Base-by-base conservation (phyloP, 768 basidiomycete species). In the Dacryopinax spathularia region DNA sequence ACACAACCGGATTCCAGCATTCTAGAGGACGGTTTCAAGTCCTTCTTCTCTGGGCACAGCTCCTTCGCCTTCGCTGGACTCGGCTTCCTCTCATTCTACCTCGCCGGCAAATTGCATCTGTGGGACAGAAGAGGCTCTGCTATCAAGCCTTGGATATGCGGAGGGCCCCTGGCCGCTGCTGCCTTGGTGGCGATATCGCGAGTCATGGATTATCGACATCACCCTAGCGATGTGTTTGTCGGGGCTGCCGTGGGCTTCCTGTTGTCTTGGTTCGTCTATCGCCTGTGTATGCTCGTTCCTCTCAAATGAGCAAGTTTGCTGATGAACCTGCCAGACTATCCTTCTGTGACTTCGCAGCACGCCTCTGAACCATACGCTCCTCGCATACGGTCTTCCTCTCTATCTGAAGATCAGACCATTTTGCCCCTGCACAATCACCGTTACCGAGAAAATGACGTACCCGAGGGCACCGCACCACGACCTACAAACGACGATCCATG, bases 171-270 rank as follows among this genome's bases (percentile, higher is more conserved):
- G 48, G 74, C 84, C 33, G 92, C 80, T 9, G 93, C 91, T 1
- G 77, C 71, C 1, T 75, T 91, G 2, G 86, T 91, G 9, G 89
- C 89, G 2, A 84, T 93, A 61, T 88, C 86, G 5, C 84, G 94
- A 20, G 93, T 89, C 1, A 93, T 94, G 88, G 93, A 95, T 74
- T 87, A 87, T 68, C 82, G 92, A 64, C 91, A 95, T 73, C 91
- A 95, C 72, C 93, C 90, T 88, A 84, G 91, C 4, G 95, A 99
- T 68, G 88, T 96, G 41, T 70, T 91, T 9, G 83, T 88, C 1
- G 93, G 94, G 4, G 81, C 85, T 1, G 62, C 86, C 31, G 77
- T 97, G 7, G 95, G 94, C 13, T 76, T 88, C 18, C 70, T 79
- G 44, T 75, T 89, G 63, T 78, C 90, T 18, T 87, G 82, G 75